Evolutionary conservation across 495 filamentous ascomycete species (phyloP), one percentile per base, ranked within the genome.

Genomic region (Tuber brumale): DNA sequence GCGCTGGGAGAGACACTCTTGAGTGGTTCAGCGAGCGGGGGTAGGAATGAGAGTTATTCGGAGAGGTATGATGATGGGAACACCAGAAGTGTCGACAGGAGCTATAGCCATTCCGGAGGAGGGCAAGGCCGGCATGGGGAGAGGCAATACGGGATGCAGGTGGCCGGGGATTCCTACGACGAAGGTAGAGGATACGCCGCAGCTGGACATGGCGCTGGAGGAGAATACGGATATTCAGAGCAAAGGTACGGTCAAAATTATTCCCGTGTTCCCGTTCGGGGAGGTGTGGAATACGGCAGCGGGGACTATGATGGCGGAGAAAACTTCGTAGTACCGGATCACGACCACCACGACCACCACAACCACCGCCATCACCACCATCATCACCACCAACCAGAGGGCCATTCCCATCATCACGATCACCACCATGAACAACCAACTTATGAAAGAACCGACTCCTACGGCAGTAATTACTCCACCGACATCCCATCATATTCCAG

Each of bases 1-100:
- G 76, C 77, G 5, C 51, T 81, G 23, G 70, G 76, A 39, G 80
- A 72, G n/a, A 43, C 61, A 2, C 31, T 66, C 27, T 66, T 80
- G 73, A 12, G 44, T 79, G 51, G 72, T 70, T 39, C 31, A 48
- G 10, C 70, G 71, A 19, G 72, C 72, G 72, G 61, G 27, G 27
- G 57, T 18, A 31, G 14, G 57, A 2, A 35, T 6, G 57, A 35
- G 27, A 18, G 57, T 8, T 35, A 39, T 73, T 37, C 35, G 39
- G 74, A 78, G 70, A 35, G 37, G 5, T 43, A 71, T 37, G 43
- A 69, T 2, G 71, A 70, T 42, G 19, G 42, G 70, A 37, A 78
- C 31, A 16, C 71, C 14, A 18, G 3, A 35, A 18, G 4, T 19
- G 76, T 45, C n/a, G 74, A 75, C 23, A 39, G n/a, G 51, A 39